Evolutionary conservation across 306 rosid genomes (phyloP).

Genomic region (Lablab purpureus): DNA sequence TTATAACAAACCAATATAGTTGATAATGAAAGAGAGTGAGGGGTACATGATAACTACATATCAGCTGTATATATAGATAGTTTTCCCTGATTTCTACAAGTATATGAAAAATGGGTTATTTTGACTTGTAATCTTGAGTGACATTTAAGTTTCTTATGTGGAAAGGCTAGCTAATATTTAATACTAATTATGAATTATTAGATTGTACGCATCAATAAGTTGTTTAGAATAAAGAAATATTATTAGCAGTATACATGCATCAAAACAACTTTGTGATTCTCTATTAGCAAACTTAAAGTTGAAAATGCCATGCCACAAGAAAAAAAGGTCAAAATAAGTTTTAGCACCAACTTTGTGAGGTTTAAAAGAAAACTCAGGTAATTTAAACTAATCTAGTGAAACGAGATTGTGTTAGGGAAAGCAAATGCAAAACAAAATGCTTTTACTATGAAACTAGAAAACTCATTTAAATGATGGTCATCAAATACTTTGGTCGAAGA

Average conservation of each 20-base stretch:
- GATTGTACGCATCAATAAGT: slow-evolving; percentile 21
- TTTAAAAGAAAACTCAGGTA: background rate
- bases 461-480: too few species aligned
- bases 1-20: slow-evolving; percentile 9
- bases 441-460: too few species aligned
- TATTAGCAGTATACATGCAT: background rate
- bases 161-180: background rate
- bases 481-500: too few species aligned
- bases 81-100: background rate
- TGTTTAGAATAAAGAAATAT: background rate
- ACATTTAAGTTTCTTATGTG: slow-evolving; percentile 35
- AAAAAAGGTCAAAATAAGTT: background rate
- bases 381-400: background rate
- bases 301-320: background rate
- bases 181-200: slow-evolving; percentile 36
- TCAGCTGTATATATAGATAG: background rate
- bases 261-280: background rate
- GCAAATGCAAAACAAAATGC: too few species aligned
- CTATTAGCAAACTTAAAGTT: slow-evolving; percentile 23
- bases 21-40: slow-evolving; percentile 29
- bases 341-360: background rate
- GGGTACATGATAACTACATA: slow-evolving; percentile 19
- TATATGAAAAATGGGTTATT: background rate
- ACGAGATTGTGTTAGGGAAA: too few species aligned
- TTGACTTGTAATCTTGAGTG: slow-evolving; percentile 5